phyloP scores from a whole-genome alignment of 768 basidiomycete species.

The Boletus eberwhitei region DNA sequence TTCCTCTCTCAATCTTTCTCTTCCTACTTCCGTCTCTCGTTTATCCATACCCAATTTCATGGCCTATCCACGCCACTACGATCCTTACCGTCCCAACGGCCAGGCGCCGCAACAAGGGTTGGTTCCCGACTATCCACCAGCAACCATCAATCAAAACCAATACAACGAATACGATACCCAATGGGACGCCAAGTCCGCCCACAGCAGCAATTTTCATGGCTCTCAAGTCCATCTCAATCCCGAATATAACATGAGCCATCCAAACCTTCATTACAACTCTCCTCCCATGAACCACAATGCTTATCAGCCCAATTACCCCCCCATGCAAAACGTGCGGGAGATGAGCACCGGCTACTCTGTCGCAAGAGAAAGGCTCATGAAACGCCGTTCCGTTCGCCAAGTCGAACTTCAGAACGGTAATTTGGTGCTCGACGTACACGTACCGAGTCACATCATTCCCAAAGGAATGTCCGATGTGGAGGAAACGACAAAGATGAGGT shows the following conservation, averaged over 20 bases:
- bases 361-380: slow-evolving; percentile 79
- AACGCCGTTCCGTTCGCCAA: slow-evolving; percentile 72
- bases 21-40: not conserved
- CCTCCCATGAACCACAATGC: slow-evolving; percentile 50
- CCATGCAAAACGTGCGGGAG: slow-evolving; percentile 46
- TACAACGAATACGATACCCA: slow-evolving; percentile 45
- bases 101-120: slow-evolving; percentile 32
- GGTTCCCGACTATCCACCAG: slow-evolving; percentile 37
- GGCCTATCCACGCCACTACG: slow-evolving; percentile 53
- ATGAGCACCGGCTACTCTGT: slow-evolving; percentile 58
- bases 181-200: slow-evolving; percentile 53
- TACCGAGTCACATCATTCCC: slow-evolving; percentile 78
- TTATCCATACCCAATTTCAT: slow-evolving; percentile 32
- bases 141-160: slow-evolving; percentile 31
- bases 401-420: slow-evolving; percentile 82
- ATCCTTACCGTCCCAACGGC: slow-evolving; percentile 43
- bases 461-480: slow-evolving; percentile 57
- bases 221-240: slow-evolving; percentile 73
- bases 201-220: slow-evolving; percentile 50
- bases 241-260: slow-evolving; percentile 56
- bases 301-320: slow-evolving; percentile 55
- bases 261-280: slow-evolving; percentile 26
- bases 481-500: slow-evolving; percentile 81
- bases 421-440: slow-evolving; percentile 78
- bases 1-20: not conserved